These are phyloP conservation scores for Vitis amurensis DNA, from an alignment of 164 flowering plant genomes.

Conservation along the genomic window DNA sequence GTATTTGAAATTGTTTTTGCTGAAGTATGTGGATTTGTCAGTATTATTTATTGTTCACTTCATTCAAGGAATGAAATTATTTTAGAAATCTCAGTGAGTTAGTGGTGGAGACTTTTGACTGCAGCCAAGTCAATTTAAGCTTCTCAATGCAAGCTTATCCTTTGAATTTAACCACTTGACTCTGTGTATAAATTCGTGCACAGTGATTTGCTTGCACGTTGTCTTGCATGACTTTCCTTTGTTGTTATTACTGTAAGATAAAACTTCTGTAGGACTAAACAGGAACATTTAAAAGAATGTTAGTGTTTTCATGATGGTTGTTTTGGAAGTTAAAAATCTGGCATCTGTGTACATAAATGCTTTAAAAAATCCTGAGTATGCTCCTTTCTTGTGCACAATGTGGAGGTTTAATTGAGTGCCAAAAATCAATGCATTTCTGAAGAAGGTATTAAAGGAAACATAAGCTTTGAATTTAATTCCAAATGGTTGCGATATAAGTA, in stretches of 20 bases:
- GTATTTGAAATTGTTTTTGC: slow-evolving; percentile 8
- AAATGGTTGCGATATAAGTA: neutral
- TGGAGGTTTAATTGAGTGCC: neutral
- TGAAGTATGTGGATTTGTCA: neutral
- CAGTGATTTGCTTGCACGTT: neutral
- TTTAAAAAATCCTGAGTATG: neutral
- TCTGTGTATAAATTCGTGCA: neutral
- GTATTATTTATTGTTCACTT: neutral
- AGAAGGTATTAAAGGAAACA: neutral
- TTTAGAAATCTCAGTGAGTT: neutral
- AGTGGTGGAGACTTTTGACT: neutral
- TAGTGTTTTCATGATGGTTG: neutral
- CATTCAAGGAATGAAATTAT: neutral
- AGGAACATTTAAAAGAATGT: neutral
- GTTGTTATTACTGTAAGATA: neutral
- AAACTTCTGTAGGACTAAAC: neutral
- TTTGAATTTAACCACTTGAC: neutral
- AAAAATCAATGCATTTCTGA: too few species aligned
- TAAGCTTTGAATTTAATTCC: neutral
- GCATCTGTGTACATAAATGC: neutral
- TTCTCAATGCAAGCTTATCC: neutral
- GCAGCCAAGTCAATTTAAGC: too few species aligned
- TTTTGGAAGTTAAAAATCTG: neutral
- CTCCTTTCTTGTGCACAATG: neutral
- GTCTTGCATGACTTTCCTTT: neutral